Conservation (phyloP, 2,329 filamentous ascomycete genomes). For the Elsinoe perseae region DNA sequence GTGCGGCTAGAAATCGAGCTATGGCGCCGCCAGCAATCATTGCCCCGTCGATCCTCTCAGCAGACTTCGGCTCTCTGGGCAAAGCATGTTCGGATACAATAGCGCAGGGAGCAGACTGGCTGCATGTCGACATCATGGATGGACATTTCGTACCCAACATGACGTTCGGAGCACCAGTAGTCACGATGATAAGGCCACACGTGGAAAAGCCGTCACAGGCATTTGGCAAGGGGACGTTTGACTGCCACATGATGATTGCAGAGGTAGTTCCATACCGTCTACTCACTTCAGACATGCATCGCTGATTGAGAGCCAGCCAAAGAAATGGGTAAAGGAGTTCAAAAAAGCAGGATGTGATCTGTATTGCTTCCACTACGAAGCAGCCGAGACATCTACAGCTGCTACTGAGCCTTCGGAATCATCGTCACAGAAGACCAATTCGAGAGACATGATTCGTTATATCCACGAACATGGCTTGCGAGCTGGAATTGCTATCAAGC, state of each 20-base stretch:
- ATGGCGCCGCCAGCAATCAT: slow-evolving; percentile 94
- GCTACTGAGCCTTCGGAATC: slow-evolving; percentile 68
- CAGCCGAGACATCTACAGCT: slow-evolving; percentile 72
- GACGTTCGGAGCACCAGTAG: slow-evolving; percentile 90
- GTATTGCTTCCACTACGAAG: slow-evolving; percentile 99
- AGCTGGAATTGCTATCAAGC: slow-evolving; percentile 93
- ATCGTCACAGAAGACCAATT: slow-evolving; percentile 66
- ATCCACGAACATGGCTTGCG: slow-evolving; percentile 84
- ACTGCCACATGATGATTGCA: slow-evolving; percentile 99
- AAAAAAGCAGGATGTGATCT: slow-evolving; percentile 88
- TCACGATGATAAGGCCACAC: slow-evolving; percentile 83
- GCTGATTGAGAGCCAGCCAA: slow-evolving; percentile 53
- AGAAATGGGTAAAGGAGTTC: slow-evolving; percentile 97
- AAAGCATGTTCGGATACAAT: slow-evolving; percentile 83
- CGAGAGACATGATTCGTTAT: slow-evolving; percentile 77
- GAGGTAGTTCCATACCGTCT: slow-evolving; percentile 57
- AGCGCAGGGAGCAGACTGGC: slow-evolving; percentile 78
- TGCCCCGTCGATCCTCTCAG: slow-evolving; percentile 94
- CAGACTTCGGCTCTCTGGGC: slow-evolving; percentile 86
- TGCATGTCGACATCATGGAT: slow-evolving; percentile 97
- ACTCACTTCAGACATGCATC: neutral
- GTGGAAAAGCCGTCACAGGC: slow-evolving; percentile 65
- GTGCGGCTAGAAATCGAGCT: slow-evolving; percentile 22
- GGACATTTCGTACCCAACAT: slow-evolving; percentile 98
- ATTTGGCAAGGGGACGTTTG: slow-evolving; percentile 82